Evolutionary conservation across 306 rosid genomes (phyloP).

Genomic region (Casuarina cunninghamiana): DNA sequence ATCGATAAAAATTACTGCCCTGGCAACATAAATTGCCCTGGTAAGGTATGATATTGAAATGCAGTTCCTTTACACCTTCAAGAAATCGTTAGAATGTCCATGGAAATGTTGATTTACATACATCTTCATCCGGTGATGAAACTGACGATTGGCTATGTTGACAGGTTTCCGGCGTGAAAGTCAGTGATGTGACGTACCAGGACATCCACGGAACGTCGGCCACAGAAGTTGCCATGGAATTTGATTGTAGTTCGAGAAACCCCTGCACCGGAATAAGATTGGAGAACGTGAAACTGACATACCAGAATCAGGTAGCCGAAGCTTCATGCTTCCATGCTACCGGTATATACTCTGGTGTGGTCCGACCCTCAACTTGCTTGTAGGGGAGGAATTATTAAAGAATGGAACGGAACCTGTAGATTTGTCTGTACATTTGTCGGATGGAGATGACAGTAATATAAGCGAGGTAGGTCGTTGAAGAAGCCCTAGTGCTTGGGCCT

Average conservation of each 20-base stretch:
- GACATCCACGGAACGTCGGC: conserved; percentile 39
- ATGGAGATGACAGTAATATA: neutral
- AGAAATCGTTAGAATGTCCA: too few relatives aligned
- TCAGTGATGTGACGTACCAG: conserved; percentile 27
- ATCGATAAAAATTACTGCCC: conserved; percentile 66
- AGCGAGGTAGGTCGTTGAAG: neutral
- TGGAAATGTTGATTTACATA: too few relatives aligned
- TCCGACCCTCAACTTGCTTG: conserved; percentile 38
- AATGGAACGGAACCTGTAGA: neutral
- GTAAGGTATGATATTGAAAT: conserved; percentile 25
- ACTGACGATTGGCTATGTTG: neutral
- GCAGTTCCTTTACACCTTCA: too few relatives aligned
- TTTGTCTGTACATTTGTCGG: neutral
- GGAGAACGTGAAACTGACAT: conserved; percentile 31
- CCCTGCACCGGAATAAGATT: conserved; percentile 33
- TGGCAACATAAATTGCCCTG: conserved; percentile 31
- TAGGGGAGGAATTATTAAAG: neutral
- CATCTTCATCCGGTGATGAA: too few relatives aligned
- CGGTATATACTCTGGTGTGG: conserved; percentile 30
- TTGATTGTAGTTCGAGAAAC: conserved; percentile 31
- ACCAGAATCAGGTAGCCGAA: conserved; percentile 18
- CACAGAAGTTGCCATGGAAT: conserved; percentile 32
- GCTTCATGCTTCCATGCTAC: conserved; percentile 27
- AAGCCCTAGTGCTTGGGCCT: conserved; percentile 1
- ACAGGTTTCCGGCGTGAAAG: conserved; percentile 31